These are phyloP conservation scores for Kurtzmaniella quercitrusa DNA, from an alignment of 1,139 yeast genomes.

Conservation along the genomic window DNA sequence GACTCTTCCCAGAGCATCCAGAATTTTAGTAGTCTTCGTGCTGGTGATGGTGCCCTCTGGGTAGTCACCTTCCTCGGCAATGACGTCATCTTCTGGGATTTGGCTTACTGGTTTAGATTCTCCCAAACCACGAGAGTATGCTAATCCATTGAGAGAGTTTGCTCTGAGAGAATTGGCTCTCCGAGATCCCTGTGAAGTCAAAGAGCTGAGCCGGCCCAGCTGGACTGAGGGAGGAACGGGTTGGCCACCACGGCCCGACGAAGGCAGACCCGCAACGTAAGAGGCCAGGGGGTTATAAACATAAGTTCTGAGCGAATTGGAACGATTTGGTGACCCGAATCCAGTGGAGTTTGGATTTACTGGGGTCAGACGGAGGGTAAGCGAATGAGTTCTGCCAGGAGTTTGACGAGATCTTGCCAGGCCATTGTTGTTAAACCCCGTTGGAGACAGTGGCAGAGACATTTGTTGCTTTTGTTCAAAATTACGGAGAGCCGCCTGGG, in stretches of 20 bases:
- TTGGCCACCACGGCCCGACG: conserved; percentile 6
- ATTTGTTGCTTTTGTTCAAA: conserved; percentile 20
- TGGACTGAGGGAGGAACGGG: background rate
- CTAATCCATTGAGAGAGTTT: conserved; percentile 8
- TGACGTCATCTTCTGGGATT: background rate
- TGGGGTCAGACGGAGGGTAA: conserved; percentile 9
- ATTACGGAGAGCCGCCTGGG: conserved; percentile 38
- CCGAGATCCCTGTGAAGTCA: conserved; percentile 1
- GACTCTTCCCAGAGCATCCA: conserved; percentile 42
- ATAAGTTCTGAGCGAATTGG: conserved; percentile 33
- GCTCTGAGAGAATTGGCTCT: conserved; percentile 6
- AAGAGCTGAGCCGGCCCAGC: conserved; percentile 2
- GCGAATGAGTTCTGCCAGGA: conserved; percentile 14
- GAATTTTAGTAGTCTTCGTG: conserved; percentile 42
- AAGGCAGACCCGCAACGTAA: conserved; percentile 28
- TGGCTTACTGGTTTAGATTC: conserved; percentile 4
- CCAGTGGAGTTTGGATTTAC: background rate
- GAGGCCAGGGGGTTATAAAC: conserved; percentile 42
- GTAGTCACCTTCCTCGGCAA: conserved; percentile 15
- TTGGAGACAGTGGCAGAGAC: conserved; percentile 11
- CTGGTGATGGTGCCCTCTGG: conserved; percentile 31
- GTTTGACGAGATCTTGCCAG: conserved; percentile 1
- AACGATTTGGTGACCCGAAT: conserved; percentile 12
- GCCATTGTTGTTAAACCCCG: background rate
- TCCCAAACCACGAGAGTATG: background rate